Evolutionary conservation across 1,284 basidiomycete species (phyloP).

Genomic region (Trichosporon faecale): DNA sequence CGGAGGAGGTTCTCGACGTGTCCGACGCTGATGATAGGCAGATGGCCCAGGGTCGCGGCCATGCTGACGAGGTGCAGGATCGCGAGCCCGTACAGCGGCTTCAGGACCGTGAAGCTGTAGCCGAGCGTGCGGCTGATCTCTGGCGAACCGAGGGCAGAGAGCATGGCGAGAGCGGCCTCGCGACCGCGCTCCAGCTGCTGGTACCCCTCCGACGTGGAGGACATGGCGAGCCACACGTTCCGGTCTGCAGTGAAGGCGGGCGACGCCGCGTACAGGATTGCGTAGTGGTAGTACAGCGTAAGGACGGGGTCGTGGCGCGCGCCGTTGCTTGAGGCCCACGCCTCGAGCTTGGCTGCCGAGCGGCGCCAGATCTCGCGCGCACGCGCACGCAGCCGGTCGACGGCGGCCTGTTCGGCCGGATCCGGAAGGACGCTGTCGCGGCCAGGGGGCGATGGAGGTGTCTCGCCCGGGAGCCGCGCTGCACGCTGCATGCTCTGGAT

Average conservation of each 20-base stretch:
- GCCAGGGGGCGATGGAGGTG: constrained; percentile 2
- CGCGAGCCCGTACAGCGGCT: constrained; percentile 46
- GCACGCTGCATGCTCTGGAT: constrained; percentile 22
- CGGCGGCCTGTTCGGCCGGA: not conserved
- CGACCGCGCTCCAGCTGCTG: constrained; percentile 43
- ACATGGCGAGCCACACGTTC: constrained; percentile 41
- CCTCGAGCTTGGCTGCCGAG: constrained; percentile 35
- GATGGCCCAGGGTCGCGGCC: constrained; percentile 29
- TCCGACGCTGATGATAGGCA: constrained; percentile 32
- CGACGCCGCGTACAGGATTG: constrained; percentile 43
- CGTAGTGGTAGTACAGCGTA: constrained; percentile 47
- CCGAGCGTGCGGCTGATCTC: constrained; percentile 48
- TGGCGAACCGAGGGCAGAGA: constrained; percentile 43
- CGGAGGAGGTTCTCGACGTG: constrained; percentile 41
- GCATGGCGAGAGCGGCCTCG: constrained; percentile 47
- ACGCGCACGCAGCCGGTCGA: constrained; percentile 14
- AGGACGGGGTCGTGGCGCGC: constrained; percentile 34
- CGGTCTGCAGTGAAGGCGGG: constrained; percentile 38
- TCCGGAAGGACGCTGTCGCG: not conserved
- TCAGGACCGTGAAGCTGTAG: constrained; percentile 46
- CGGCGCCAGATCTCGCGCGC: constrained; percentile 36
- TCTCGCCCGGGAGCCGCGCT: constrained; percentile 4
- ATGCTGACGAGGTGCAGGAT: constrained; percentile 40
- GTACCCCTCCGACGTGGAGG: constrained; percentile 39
- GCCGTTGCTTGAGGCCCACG: constrained; percentile 39